Base-by-base conservation (phyloP, 768 basidiomycete genomes). In the Coprinellus aureogranulatus region DNA sequence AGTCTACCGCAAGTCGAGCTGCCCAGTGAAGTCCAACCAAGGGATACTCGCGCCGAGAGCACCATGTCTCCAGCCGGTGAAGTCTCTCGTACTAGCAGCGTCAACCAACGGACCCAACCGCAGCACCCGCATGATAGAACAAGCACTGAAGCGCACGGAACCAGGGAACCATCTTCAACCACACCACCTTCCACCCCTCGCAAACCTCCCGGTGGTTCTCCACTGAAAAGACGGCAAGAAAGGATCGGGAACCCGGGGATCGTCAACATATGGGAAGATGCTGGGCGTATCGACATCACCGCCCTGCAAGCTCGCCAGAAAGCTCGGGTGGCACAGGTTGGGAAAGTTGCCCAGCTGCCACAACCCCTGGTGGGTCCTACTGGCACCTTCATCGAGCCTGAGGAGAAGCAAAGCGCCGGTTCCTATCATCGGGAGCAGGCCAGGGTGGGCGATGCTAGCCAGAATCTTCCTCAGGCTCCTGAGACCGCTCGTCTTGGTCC, bases 161-260 rank as follows among this genome's bases (percentile, higher is more conserved):
- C n/a, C n/a, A n/a, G n/a, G n/a, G n/a, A n/a, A n/a, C n/a, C n/a
- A n/a, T n/a, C 37, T 12, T 57, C 44, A 40, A 34, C 45, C 22
- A 57, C 56, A 20, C 56, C 56, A 37, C 39, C 49, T 20, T 39
- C 49, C 34, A 52, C 52, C 28, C 56, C 56, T 11, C 51, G 49
- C 11, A 49, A 57, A 25, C 49, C 42, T 37, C 56, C 56, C 10
- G 40, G 31, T 14, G 31, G 9, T 37, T 18, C 54, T 10, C 41
- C 37, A 3, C 23, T 18, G 6, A 30, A 37, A 9, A 34, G 26
- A 34, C 34, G 14, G 34, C 34, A 6, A n/a, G n/a, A n/a, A 34
- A 34, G 34, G 25, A 44, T 23, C 46, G 42, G 14, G 16, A 28
- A n/a, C 14, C 42, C 25, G 30, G 39, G 18, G 2, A 28, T 20